Evolutionary conservation across 1,139 yeast genomes (phyloP), one percentile per base, ranked within the genome.

Genomic region (Blastobotrys apis): DNA sequence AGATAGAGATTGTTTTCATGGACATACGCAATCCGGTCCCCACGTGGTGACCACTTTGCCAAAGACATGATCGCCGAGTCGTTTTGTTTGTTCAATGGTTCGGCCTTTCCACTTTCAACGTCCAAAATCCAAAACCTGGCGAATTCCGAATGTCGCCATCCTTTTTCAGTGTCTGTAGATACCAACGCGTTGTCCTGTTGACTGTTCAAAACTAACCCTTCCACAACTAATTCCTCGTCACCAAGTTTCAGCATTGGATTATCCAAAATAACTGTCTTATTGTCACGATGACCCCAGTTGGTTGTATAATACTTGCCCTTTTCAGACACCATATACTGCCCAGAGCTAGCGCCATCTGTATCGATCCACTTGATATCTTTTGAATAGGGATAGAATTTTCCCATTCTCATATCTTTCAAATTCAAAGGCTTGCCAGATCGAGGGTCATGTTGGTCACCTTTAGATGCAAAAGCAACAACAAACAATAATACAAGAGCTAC

Each of bases 11-110:
- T 79, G 55, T 82, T 78, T 9, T 78, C 70, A 50, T 67, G 71
- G 1, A 87, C 86, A 60, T 76, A 88, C 2, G 92, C 80, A 32
- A 90, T 64, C 47, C 72, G 70, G 32, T 72, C 73, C 17, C 87
- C 86, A 3, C 70, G 65, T 1, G 96, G 96, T 0, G 95, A 81
- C 77, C 94, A 88, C 23, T 73, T 67, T 0, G 85, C 90, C 48
- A 80, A 77, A 1, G 75, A 64, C 21, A 75, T 49, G 13, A 55
- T 56, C 20, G 61, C 64, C 1, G 48, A 53, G 9, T 55, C 54
- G 2, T 64, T 44, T 21, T 55, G 57, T 10, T 60, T 47, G 33
- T 55, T 41, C 10, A 83, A 59, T 0, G 86, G 83, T 5, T 54
- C 58, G 21, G 71, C 63, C 1, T 53, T 50, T 8, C 69, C 65